Percentiles rank a stretch among this genome's conserved stretches.
phyloP scores from a whole-genome alignment of 371 early-diverging fungal species.

The Paraphysoderma sedebokerense region DNA sequence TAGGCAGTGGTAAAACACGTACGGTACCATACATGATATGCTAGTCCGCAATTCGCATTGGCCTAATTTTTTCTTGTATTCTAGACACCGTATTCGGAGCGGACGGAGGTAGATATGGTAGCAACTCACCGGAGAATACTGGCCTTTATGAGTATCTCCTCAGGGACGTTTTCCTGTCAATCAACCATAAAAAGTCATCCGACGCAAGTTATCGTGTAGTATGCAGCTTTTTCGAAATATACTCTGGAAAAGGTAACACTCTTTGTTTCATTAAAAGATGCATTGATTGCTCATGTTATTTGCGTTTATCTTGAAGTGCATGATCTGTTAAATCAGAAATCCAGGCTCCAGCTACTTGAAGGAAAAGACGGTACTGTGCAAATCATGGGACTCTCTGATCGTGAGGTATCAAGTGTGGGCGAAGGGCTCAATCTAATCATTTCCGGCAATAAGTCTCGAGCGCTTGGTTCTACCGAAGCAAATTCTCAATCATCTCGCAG shows the following conservation, averaged over 20 bases:
- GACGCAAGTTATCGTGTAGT: not conserved
- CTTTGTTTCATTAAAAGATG: no score
- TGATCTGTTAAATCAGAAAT: constrained; percentile 14
- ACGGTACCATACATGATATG: not conserved
- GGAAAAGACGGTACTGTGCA: constrained; percentile 14
- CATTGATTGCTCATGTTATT: not conserved
- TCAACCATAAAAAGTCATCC: not conserved
- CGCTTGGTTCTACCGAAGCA: constrained; percentile 21
- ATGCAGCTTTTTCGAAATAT: constrained; percentile 23
- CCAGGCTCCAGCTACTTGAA: constrained; percentile 15
- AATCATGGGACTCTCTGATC: constrained; percentile 14
- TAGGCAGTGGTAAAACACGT: constrained; percentile 17
- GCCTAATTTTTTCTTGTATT: not conserved
- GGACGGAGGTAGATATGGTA: not conserved
- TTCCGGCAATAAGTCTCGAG: constrained; percentile 11
- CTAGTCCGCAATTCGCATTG: not conserved
- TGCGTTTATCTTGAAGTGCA: constrained; percentile 5
- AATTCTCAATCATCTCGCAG: constrained; percentile 24
- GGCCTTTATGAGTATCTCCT: constrained; percentile 12
- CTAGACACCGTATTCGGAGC: constrained; percentile 15
- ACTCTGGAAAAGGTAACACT: constrained; percentile 9
- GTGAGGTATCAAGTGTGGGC: constrained; percentile 3
- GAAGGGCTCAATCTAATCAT: constrained; percentile 10
- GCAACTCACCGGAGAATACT: not conserved
- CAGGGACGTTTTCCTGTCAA: constrained; percentile 8